Evolutionary conservation across 2,329 filamentous ascomycete genomes (phyloP).

Genomic region (Dothidotthia symphoricarpi): DNA sequence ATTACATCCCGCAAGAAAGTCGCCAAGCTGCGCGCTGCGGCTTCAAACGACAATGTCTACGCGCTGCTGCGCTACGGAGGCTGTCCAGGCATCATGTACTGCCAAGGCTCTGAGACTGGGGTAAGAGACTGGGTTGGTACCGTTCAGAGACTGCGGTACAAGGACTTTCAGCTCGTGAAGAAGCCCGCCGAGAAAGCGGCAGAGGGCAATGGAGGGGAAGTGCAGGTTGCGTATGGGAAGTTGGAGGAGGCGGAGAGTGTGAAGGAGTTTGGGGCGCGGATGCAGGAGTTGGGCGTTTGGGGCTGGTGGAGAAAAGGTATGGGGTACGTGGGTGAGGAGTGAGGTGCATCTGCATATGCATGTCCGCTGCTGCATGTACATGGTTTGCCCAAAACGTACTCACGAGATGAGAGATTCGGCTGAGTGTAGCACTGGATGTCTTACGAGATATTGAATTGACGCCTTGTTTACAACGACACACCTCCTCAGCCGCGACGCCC

Average conservation of each 20-base stretch:
- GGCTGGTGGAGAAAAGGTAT: conserved; percentile 69
- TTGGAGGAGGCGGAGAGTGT: conserved; percentile 61
- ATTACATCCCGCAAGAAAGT: conserved; percentile 79
- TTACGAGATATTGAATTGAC: too few relatives aligned
- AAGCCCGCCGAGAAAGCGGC: conserved; percentile 48
- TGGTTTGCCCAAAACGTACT: too few relatives aligned
- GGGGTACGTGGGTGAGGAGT: conserved; percentile 50
- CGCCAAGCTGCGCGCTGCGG: conserved; percentile 61
- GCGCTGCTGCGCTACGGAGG: conserved; percentile 67
- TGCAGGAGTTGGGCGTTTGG: conserved; percentile 60
- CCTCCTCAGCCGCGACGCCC: too few relatives aligned
- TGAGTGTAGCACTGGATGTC: too few relatives aligned
- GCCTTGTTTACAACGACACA: too few relatives aligned
- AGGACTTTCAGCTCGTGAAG: conserved; percentile 66
- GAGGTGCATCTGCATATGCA: conserved; percentile 7
- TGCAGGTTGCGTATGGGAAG: conserved; percentile 28
- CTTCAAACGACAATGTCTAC: conserved; percentile 59
- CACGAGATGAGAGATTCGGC: too few relatives aligned
- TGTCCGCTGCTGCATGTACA: too few relatives aligned
- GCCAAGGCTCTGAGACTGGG: conserved; percentile 58
- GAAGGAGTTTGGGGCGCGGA: conserved; percentile 61
- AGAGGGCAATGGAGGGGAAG: conserved; percentile 1
- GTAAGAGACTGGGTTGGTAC: conserved; percentile 63
- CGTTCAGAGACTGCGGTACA: conserved; percentile 66
- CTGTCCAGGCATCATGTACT: conserved; percentile 76